Conservation (phyloP, 257 asterid genomes). For the Forsythia suspensa region DNA sequence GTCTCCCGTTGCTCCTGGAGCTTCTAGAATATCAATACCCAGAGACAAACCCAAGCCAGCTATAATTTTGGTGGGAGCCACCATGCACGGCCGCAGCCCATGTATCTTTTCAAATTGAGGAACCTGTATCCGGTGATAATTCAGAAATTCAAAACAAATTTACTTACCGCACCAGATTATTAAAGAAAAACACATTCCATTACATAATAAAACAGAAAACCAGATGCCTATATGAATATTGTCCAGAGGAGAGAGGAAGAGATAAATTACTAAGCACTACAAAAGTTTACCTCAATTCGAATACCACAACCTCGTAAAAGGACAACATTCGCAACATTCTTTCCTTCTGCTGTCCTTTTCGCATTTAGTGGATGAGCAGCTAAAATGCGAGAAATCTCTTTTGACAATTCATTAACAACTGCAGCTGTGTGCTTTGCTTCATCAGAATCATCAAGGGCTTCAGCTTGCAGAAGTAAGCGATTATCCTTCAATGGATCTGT, state of each 20-base stretch:
- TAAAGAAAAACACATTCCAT: slow-evolving; percentile 7
- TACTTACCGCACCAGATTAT: background rate
- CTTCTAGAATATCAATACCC: slow-evolving; percentile 94
- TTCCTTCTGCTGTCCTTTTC: slow-evolving; percentile 76
- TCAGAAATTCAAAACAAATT: slow-evolving; percentile 21
- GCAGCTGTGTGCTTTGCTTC: slow-evolving; percentile 85
- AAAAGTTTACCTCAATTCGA: slow-evolving; percentile 77
- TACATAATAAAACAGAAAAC: background rate
- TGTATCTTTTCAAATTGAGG: slow-evolving; percentile 76
- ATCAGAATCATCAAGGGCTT: slow-evolving; percentile 82
- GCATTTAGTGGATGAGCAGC: slow-evolving; percentile 77
- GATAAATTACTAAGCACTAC: slow-evolving; percentile 1
- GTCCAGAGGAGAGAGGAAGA: slow-evolving; percentile 5
- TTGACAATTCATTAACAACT: slow-evolving; percentile 85
- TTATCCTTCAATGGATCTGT: slow-evolving; percentile 97
- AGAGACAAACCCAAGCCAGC: slow-evolving; percentile 98
- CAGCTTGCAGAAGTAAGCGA: slow-evolving; percentile 74
- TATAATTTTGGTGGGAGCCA: slow-evolving; percentile 94
- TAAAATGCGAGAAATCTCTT: slow-evolving; percentile 80
- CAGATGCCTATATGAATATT: background rate
- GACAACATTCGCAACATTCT: slow-evolving; percentile 80
- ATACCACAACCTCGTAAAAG: slow-evolving; percentile 97
- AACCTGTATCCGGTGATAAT: slow-evolving; percentile 50
- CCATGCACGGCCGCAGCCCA: slow-evolving; percentile 91
- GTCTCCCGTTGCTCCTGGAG: slow-evolving; percentile 98